Base-by-base conservation (phyloP, 371 early-diverging fungal species). In the Mortierella sp. region DNA sequence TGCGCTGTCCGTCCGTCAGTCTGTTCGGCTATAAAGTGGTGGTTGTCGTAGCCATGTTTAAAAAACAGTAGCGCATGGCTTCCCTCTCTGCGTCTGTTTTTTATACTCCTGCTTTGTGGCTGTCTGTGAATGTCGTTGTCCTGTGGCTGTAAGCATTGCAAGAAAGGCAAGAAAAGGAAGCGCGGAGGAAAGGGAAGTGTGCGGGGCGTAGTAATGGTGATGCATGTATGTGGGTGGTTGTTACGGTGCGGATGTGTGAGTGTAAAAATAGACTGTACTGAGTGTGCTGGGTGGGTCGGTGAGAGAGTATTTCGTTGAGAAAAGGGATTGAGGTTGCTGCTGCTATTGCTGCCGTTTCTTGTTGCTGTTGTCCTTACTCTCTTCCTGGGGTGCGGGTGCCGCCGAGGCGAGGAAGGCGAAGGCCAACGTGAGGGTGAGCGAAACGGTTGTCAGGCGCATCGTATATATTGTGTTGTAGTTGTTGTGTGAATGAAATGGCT, bases 341-440 rank as follows among this genome's bases (percentile, higher is more conserved):
- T 10, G 12, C 4, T 56, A 56, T 11, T 48, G 12, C 44, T 65
- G 10, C 2, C 0, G 48, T 58, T 8, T 8, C 11, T 58, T 27
- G 11, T 29, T 58, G 29, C 14, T 56, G 12, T n/a, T 32, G 60
- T 38, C 51, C 81, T 72, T 72, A 77, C 81, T 74, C 70, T 44
- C 73, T 21, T 38, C 21, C 4, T 44, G 79, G 27, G 75, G 78
- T 63, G 83, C 72, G 1, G 78, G 83, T 38, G 76, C 83, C 21
- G 78, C 73, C 10, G 79, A 68, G 14, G 70, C 63, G 11, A 77
- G 51, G 29, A 73, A 48, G 24, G 76, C 68, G 32, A 79, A 27
- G 41, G 79, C 72, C 55, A 73, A 35, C 3, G 75, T 46, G 4
- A 73, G 29, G 12, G 73, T 68, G 74, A 79, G 48, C 43, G 78